A percentile compares a stretch with the other conserved stretches of the same genome.
These are phyloP conservation scores for Verticillium alfalfae DNA, from an alignment of 2,329 filamentous ascomycete species.

Conservation along the genomic window DNA sequence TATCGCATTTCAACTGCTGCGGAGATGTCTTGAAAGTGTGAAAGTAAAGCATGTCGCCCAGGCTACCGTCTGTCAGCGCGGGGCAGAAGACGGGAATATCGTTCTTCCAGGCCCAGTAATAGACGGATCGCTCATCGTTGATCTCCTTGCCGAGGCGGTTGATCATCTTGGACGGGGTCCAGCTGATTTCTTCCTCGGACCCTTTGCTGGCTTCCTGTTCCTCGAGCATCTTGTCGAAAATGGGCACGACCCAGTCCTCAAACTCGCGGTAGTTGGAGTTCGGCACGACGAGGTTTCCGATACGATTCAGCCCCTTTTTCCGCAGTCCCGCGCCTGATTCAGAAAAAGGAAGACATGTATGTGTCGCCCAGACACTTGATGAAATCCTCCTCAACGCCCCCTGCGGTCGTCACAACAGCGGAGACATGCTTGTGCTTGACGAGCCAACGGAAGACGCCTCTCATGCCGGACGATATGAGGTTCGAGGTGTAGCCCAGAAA, in stretches of 20 bases:
- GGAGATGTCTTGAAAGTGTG: conserved; percentile 91
- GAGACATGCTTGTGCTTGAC: conserved; percentile 91
- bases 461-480: conserved; percentile 89
- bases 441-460: conserved; percentile 86
- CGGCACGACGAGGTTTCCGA: conserved; percentile 91
- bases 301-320: conserved; percentile 83
- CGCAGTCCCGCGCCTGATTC: conserved; percentile 73
- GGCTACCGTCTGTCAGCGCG: conserved; percentile 86
- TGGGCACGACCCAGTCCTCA: conserved; percentile 95
- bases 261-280: conserved; percentile 98
- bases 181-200: conserved; percentile 63
- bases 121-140: conserved; percentile 84
- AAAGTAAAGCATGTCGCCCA: conserved; percentile 98
- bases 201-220: conserved; percentile 81
- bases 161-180: conserved; percentile 93
- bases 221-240: conserved; percentile 87
- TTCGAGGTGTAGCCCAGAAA: conserved; percentile 98
- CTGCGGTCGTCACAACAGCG: conserved; percentile 89
- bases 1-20: conserved; percentile 75
- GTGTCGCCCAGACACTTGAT: conserved; percentile 97
- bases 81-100: conserved; percentile 96
- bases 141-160: conserved; percentile 88
- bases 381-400: conserved; percentile 93
- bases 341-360: conserved; percentile 80
- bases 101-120: conserved; percentile 98